Evolutionary conservation across 768 basidiomycete genomes (phyloP).

Genomic region (Pleurotus citrinopileatus): DNA sequence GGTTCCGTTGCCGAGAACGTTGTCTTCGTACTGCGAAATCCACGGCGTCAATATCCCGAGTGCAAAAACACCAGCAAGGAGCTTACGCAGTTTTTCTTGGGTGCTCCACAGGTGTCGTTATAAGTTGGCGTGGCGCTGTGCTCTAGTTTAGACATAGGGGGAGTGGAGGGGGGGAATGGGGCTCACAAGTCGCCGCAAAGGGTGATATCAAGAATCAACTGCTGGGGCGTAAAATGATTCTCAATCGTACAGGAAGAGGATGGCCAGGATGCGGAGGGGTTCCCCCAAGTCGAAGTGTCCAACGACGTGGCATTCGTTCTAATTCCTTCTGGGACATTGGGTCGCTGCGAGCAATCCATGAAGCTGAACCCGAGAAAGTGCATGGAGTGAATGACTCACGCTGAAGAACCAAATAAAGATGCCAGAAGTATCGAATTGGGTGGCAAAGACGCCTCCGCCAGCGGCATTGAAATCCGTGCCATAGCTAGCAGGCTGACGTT

Average conservation of each 20-base stretch:
- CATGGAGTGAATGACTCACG: constrained; percentile 22
- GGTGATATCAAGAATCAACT: constrained; percentile 51
- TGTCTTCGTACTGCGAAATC: constrained; percentile 41
- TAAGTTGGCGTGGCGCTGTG: constrained; percentile 1
- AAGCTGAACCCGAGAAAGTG: background rate
- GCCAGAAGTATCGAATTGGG: constrained; percentile 60
- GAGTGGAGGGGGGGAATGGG: constrained; percentile 28
- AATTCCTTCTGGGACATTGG: constrained; percentile 39
- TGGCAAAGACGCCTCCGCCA: constrained; percentile 76
- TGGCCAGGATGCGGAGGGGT: constrained; percentile 38
- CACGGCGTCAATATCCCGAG: background rate
- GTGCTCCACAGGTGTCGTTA: background rate
- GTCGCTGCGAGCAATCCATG: constrained; percentile 28
- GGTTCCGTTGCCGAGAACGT: constrained; percentile 42
- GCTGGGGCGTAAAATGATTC: constrained; percentile 42
- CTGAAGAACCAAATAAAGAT: constrained; percentile 43
- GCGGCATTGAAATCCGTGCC: constrained; percentile 63
- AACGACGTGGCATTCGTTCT: constrained; percentile 27
- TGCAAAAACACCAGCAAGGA: background rate
- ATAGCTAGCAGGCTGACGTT: constrained; percentile 59
- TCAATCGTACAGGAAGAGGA: constrained; percentile 38
- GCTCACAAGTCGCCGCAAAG: constrained; percentile 46
- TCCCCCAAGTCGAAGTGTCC: constrained; percentile 39
- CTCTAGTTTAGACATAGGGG: constrained; percentile 26
- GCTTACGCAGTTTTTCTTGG: constrained; percentile 7